Base-by-base conservation (phyloP, 2,329 filamentous ascomycete species). In the Cladosporium sp. region DNA sequence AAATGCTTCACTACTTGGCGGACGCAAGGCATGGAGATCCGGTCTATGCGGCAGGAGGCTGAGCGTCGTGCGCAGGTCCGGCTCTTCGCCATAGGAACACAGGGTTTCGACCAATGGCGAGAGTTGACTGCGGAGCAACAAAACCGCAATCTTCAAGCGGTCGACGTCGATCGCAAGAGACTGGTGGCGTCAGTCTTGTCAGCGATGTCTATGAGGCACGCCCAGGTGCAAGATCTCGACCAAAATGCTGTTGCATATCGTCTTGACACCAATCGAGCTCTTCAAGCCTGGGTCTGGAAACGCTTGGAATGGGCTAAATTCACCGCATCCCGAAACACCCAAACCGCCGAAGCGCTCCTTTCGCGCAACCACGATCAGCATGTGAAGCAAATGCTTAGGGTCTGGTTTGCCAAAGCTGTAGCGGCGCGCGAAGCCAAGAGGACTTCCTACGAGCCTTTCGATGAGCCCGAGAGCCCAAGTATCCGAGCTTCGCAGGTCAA, bases 241-340 rank as follows among this genome's bases (percentile, higher is more conserved):
- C 49, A 72, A 19, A 71, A 75, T 60, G 80, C 80, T 10, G 54
- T 69, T 3, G 64, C 68, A 1, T 69, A 80, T 34, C 63, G 72
- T 46, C 72, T 74, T 22, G 70, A 77, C 53, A 74, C 73, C 40
- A 66, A 75, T 4, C 72, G 77, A 10, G 67, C 72, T 19, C 66
- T 74, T 3, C 75, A 78, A 11, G 70, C 71, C 9, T 68, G 67
- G 11, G 72, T 71, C 19, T 67, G 83, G 53, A 79, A 78, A 61
- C 79, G 75, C 59, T 67, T 83, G n/a, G 80, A 78, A 49, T 77
- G 82, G 66, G 74, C 74, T 7, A 68, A 79, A 2, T 83, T 83
- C 66, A 78, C 80, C 38, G 67, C 79, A 4, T 70, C 72, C 19
- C 74, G 75, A 48, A 73, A 73, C 19, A 65, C 71, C 9, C 74